A percentile compares a stretch with the other conserved stretches of the same genome.
These are phyloP conservation scores for Beauveria asiatica DNA, from an alignment of 2,329 filamentous ascomycete genomes.

Conservation along the genomic window DNA sequence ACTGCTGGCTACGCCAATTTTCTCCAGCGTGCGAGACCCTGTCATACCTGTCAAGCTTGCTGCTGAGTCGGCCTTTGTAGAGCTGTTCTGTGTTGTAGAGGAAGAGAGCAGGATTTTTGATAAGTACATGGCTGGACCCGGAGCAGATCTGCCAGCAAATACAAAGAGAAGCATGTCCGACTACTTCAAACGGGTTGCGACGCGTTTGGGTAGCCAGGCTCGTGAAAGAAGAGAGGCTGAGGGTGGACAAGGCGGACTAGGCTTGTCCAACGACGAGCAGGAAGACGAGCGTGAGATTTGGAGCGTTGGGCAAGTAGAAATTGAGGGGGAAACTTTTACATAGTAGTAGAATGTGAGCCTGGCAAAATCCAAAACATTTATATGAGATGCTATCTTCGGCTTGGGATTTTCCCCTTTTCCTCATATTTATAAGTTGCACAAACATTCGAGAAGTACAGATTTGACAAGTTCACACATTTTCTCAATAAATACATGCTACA, in stretches of 20 bases:
- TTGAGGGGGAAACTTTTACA: constrained; percentile 52
- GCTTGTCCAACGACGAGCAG: constrained; percentile 79
- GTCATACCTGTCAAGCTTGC: constrained; percentile 94
- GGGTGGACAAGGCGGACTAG: constrained; percentile 77
- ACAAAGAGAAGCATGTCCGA: constrained; percentile 87
- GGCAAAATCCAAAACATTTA: background rate
- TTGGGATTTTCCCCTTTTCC: background rate
- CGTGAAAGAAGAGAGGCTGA: constrained; percentile 86
- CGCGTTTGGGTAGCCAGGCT: constrained; percentile 77
- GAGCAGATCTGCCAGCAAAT: constrained; percentile 56
- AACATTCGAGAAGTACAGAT: too few relatives aligned
- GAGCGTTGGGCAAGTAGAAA: constrained; percentile 86
- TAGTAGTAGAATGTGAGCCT: constrained; percentile 16
- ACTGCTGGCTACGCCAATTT: constrained; percentile 73
- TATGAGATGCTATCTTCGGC: background rate
- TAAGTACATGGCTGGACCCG: constrained; percentile 70
- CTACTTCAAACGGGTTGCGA: constrained; percentile 90
- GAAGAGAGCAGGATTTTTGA: constrained; percentile 82
- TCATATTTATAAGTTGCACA: background rate
- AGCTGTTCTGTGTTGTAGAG: constrained; percentile 83
- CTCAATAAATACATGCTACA: too few relatives aligned
- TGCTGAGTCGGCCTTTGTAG: constrained; percentile 87
- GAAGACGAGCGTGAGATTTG: constrained; percentile 95
- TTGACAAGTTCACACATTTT: too few relatives aligned
- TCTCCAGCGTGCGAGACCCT: constrained; percentile 79